Evolutionary conservation across 345 rosid genomes (phyloP), one percentile per base, ranked within the genome.

Genomic region (Acer saccharum): DNA sequence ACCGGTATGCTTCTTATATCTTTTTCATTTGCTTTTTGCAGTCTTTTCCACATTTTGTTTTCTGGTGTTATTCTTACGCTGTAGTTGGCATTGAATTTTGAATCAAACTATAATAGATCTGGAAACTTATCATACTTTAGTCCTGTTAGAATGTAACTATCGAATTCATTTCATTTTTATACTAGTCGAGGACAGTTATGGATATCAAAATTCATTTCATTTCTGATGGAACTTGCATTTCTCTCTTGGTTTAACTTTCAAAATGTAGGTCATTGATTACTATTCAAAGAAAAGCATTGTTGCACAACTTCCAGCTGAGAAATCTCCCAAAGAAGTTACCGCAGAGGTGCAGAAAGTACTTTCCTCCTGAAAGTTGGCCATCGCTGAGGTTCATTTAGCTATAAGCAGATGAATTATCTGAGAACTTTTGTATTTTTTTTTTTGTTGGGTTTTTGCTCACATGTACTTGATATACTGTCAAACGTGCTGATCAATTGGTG

Each of bases 241-340:
- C 18, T 72, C 7, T 12, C 65, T 63, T 21, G 23, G 11, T 41
- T 52, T 14, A 10, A 57, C 21, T 25, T 69, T 77, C 44, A 67
- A 76, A 81, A 72, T 79, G 81, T 84, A 93, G 99, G 97, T 95
- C 10, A 89, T 93, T 72, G 91, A 86, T 58, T 93, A 95, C 79
- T 95, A 95, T 32, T 86, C 87, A 55, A 87, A 92, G 79, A 93
- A 89, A 85, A 88, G 97, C 20, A 73, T 80, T 73, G 84, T 92
- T 48, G 95, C 88, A 35, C 82, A 93, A 66, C 90, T 95, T 78
- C 95, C 79, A 23, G 99, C 98, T 0, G 97, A 90, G 87, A 95
- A 95, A 83, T 80, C 94, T 21, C 97, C 93, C 0, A 81, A 88
- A 80, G 93, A 89, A 69, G 98, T 97, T 69, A 88, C 93, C 0